Conservation (phyloP, 352 stramenopile genomes). For the Globisporangium iwayamae region DNA sequence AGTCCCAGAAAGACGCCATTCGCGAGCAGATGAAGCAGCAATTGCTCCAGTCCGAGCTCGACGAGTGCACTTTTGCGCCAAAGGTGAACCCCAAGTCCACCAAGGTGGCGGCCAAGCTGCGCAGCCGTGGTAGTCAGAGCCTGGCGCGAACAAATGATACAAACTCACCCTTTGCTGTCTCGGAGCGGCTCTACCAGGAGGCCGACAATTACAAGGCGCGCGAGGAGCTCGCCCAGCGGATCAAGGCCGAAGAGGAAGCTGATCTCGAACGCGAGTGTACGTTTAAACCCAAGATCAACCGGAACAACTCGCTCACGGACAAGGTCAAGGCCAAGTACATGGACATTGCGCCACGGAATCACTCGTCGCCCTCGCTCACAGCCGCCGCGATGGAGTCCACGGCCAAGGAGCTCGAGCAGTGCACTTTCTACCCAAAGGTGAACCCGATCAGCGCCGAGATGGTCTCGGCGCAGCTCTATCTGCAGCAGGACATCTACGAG, state of each 20-base stretch:
- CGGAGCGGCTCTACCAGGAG: conserved; percentile 74
- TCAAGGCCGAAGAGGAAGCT: conserved; percentile 70
- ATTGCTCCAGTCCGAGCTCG: conserved; percentile 60
- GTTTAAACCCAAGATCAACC: conserved; percentile 68
- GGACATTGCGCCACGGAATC: conserved; percentile 24
- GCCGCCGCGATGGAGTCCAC: conserved; percentile 54
- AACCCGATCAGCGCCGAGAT: conserved; percentile 74
- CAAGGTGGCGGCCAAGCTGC: conserved; percentile 60
- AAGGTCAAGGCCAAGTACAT: conserved; percentile 82
- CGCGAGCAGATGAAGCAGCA: conserved; percentile 83
- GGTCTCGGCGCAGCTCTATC: conserved; percentile 78
- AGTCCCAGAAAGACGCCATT: conserved; percentile 71
- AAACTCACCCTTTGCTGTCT: conserved; percentile 36
- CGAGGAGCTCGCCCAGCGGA: conserved; percentile 55
- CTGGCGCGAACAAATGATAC: conserved; percentile 6
- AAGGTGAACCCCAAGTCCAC: conserved; percentile 76
- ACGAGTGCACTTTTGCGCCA: conserved; percentile 75
- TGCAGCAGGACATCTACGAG: conserved; percentile 86
- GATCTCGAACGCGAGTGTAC: conserved; percentile 72
- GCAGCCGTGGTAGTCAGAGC: conserved; percentile 28
- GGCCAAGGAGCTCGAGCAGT: conserved; percentile 64
- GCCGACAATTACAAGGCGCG: conserved; percentile 70
- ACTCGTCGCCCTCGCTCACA: conserved; percentile 35
- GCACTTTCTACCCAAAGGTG: conserved; percentile 77
- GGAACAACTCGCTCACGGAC: conserved; percentile 28